phyloP scores from a whole-genome alignment of 495 filamentous ascomycete genomes.

The Parmelia sp. region DNA sequence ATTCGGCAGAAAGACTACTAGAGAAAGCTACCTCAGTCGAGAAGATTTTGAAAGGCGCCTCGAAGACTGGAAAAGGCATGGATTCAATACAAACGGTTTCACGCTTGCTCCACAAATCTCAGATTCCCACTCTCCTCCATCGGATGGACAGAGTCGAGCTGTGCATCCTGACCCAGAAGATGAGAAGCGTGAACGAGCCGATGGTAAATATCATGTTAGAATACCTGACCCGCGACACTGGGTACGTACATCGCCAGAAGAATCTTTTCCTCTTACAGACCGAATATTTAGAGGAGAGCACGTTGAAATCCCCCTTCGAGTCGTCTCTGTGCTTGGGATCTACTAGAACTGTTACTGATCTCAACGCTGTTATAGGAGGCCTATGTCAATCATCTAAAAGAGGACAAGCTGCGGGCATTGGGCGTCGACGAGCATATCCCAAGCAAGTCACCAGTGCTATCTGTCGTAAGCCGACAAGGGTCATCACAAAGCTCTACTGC shows the following conservation, averaged over 20 bases:
- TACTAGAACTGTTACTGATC: background rate
- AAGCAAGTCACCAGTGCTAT: constrained; percentile 42
- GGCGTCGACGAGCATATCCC: constrained; percentile 72
- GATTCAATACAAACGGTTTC: constrained; percentile 71
- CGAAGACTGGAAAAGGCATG: constrained; percentile 62
- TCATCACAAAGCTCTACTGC: constrained; percentile 56
- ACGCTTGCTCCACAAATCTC: constrained; percentile 40
- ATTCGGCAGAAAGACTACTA: constrained; percentile 20
- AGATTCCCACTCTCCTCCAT: constrained; percentile 15
- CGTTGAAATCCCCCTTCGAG: background rate
- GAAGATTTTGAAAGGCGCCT: constrained; percentile 60
- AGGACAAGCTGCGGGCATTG: constrained; percentile 84
- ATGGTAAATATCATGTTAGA: constrained; percentile 51
- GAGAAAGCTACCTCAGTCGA: constrained; percentile 51
- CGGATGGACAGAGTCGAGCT: constrained; percentile 56
- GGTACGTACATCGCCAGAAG: constrained; percentile 27
- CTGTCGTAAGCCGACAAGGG: constrained; percentile 51
- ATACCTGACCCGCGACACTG: constrained; percentile 76
- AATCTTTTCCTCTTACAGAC: background rate
- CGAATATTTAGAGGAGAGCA: background rate
- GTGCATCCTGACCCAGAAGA: constrained; percentile 66
- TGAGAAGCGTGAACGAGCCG: constrained; percentile 45
- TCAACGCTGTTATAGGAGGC: constrained; percentile 36
- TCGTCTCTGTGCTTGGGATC: background rate
- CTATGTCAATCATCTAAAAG: constrained; percentile 73